Percentiles rank a stretch among this genome's conserved stretches.
These are phyloP conservation scores for Exserohilum turcica DNA, from an alignment of 2,329 filamentous ascomycete genomes.

Conservation along the genomic window DNA sequence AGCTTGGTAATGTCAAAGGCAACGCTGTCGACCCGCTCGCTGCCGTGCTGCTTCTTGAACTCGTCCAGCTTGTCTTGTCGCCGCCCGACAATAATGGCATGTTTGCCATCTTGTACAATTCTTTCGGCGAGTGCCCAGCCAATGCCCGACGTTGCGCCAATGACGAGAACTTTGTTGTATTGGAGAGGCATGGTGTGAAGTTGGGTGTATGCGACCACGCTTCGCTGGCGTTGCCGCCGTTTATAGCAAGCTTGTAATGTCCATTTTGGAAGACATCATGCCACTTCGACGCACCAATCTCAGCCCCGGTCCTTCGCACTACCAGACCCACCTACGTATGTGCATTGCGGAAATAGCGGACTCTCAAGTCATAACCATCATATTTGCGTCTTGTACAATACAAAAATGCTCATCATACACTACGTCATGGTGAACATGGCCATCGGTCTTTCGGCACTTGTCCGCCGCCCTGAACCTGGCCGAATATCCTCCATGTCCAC, in stretches of 20 bases:
- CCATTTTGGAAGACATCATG: constrained; percentile 8
- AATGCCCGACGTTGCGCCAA: constrained; percentile 61
- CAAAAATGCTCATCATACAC: background rate
- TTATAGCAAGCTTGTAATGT: background rate
- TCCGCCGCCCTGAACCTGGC: too few relatives aligned
- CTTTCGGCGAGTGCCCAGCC: constrained; percentile 57
- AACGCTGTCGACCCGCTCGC: constrained; percentile 52
- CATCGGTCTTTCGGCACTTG: constrained; percentile 10
- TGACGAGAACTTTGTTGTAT: constrained; percentile 60
- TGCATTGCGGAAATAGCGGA: background rate
- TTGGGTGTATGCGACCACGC: background rate
- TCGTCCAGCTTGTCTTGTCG: constrained; percentile 58
- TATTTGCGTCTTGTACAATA: too few relatives aligned
- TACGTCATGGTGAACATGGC: constrained; percentile 6
- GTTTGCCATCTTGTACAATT: constrained; percentile 54
- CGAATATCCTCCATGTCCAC: too few relatives aligned
- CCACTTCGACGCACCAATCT: constrained; percentile 1
- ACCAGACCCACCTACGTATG: background rate
- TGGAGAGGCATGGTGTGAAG: constrained; percentile 48
- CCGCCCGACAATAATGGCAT: constrained; percentile 57
- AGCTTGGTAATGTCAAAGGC: constrained; percentile 59
- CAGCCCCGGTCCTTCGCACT: background rate
- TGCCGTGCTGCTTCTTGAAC: constrained; percentile 54
- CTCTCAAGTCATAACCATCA: too few relatives aligned
- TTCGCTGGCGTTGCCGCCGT: background rate